Base-by-base conservation (phyloP, 2,329 filamentous ascomycete genomes). In the Ascochyta lentis region DNA sequence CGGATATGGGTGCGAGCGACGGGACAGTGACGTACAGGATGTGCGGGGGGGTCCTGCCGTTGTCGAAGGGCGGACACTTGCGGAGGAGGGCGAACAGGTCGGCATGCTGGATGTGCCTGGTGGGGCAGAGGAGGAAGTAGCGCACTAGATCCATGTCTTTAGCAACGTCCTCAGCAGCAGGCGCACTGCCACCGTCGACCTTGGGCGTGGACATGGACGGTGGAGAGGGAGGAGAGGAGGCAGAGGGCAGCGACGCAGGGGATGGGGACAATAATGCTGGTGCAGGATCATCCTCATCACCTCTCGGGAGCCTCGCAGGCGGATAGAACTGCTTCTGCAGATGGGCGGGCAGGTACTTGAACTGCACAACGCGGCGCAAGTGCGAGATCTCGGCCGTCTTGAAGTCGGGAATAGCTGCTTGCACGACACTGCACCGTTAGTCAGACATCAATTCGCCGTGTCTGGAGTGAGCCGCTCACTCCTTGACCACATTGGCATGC, bases 331-430 rank as follows among this genome's bases (percentile, higher is more conserved):
- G 62, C 64, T 67, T 68, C 64, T 71, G 71, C 58, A 90, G 80
- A 64, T 89, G 86, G 24, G 81, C 78, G 9, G 89, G 89, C 8
- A 93, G 80, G 67, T 89, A 88, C 49, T 80, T 79, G 42, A 84
- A 84, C 74, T 92, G 92, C 55, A 88, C 89, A 72, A 91, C 91
- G 72, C 90, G 85, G 60, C 90, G 89, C 52, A 94, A 81, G 77
- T 94, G 80, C 55, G 79, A 78, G 44, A 81, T 72, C 64, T 81
- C 77, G 46, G 77, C 67, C 9, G 73, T 65, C 58, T 78, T 78
- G 60, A 78, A 75, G 56, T 76, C 73, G 34, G 77, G 75, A 40
- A 81, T 67, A 37, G 76, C 74, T 51, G 75, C 73, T 69, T 80
- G 79, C 68, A 82, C 74, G 57, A 77, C 70, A 69, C 78, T 81